phyloP scores from a whole-genome alignment of 768 basidiomycete species.

The Boletus eberwhitei region DNA sequence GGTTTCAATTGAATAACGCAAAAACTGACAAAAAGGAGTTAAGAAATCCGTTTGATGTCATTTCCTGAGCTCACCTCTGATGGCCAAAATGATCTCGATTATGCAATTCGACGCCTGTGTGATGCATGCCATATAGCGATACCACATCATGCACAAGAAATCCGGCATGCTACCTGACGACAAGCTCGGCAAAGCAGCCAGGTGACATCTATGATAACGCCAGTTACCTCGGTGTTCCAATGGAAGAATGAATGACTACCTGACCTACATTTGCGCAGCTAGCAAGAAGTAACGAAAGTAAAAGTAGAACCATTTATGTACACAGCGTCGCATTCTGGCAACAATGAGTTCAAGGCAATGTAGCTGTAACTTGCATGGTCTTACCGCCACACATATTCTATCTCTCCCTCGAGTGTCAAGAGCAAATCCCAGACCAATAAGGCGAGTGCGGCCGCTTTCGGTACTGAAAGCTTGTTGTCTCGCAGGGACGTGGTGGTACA shows the following conservation, averaged over 20 bases:
- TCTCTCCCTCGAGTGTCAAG: conserved; percentile 23
- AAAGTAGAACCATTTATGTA: conserved; percentile 16
- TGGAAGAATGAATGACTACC: not conserved
- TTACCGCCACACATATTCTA: conserved; percentile 34
- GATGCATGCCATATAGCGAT: not conserved
- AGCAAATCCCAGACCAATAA: conserved; percentile 30
- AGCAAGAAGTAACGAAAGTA: conserved; percentile 19
- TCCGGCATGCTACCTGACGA: no score
- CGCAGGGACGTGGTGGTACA: not conserved
- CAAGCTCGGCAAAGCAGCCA: no score
- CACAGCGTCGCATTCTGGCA: conserved; percentile 9
- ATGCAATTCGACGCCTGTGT: conserved; percentile 8
- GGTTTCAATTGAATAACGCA: conserved; percentile 37
- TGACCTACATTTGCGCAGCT: conserved; percentile 8
- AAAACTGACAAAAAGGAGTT: conserved; percentile 3
- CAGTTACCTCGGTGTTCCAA: not conserved
- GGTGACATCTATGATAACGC: not conserved
- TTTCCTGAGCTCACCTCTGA: conserved; percentile 20
- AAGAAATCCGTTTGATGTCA: not conserved
- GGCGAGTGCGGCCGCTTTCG: conserved; percentile 25
- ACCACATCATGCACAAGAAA: no score
- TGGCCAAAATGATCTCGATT: conserved; percentile 17
- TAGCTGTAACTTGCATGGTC: not conserved
- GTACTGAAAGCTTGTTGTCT: not conserved
- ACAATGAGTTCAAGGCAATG: not conserved